phyloP scores from a whole-genome alignment of 805 yeast species.

The Saccharomycopsis vini region DNA sequence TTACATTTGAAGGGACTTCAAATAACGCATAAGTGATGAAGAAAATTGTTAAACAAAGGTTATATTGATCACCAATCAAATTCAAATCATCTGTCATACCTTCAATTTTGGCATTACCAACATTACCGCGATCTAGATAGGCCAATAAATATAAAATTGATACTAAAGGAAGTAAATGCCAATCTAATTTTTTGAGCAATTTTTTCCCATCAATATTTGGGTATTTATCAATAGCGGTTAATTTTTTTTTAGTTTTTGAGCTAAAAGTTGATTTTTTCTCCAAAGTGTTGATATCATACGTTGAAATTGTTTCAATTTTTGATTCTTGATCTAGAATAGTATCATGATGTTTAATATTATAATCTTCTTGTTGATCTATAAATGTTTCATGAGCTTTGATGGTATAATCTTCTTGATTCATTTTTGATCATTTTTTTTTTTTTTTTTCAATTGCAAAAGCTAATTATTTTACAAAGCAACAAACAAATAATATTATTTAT shows the following conservation, averaged over 20 bases:
- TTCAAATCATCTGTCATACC: slow-evolving; percentile 28
- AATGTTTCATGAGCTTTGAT: slow-evolving; percentile 7
- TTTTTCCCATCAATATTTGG: slow-evolving; percentile 20
- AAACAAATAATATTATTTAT: background rate
- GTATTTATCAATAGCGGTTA: slow-evolving; percentile 9
- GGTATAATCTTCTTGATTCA: slow-evolving; percentile 1
- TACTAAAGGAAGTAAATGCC: slow-evolving; percentile 23
- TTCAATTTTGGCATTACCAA: slow-evolving; percentile 28
- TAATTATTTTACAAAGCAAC: background rate
- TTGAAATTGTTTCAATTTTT: background rate
- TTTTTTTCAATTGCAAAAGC: background rate
- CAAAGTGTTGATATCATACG: background rate
- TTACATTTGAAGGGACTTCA: slow-evolving; percentile 32
- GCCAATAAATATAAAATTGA: slow-evolving; percentile 25
- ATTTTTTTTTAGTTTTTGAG: background rate
- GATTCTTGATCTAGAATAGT: background rate
- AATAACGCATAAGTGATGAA: slow-evolving; percentile 33
- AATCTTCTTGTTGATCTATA: background rate
- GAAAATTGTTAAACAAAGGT: slow-evolving; percentile 33
- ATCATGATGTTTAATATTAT: background rate
- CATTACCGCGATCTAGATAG: slow-evolving; percentile 30
- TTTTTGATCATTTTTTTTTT: no score
- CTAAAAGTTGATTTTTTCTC: background rate
- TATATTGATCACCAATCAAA: slow-evolving; percentile 31
- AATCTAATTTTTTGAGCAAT: slow-evolving; percentile 23